Evolutionary conservation across 306 rosid genomes (phyloP).

Genomic region (Notholithocarpus densiflorus): DNA sequence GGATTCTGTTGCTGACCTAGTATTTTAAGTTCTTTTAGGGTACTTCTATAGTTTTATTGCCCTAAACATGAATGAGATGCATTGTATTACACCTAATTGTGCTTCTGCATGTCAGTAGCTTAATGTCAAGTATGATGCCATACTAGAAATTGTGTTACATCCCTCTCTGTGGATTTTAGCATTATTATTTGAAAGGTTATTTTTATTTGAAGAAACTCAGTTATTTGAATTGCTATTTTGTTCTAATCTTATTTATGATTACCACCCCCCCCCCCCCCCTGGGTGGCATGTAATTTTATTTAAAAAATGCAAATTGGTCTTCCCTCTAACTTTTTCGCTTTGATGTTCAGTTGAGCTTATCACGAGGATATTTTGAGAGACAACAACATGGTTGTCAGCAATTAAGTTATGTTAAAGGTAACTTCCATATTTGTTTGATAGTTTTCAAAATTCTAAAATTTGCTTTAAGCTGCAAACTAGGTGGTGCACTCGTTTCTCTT

Average conservation of each 20-base stretch:
- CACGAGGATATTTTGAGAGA: slow-evolving; percentile 41
- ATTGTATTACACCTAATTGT: neutral
- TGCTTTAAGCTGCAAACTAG: slow-evolving; percentile 2
- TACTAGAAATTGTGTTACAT: neutral
- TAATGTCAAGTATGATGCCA: neutral
- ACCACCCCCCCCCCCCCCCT: too few relatives aligned
- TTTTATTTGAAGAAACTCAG: neutral
- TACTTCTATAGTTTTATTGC: neutral
- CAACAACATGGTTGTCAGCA: slow-evolving; percentile 43
- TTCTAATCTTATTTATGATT: slow-evolving; percentile 3
- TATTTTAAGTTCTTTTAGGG: neutral
- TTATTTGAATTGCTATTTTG: slow-evolving; percentile 3
- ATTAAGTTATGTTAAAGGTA: slow-evolving; percentile 57
- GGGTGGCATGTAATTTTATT: too few relatives aligned
- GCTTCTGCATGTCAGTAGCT: neutral
- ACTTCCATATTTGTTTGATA: slow-evolving; percentile 25
- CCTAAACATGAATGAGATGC: neutral
- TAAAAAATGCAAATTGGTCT: neutral
- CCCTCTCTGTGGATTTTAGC: neutral
- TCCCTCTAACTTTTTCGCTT: slow-evolving; percentile 20
- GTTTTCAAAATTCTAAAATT: slow-evolving; percentile 18
- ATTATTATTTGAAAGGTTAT: neutral
- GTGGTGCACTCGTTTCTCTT: slow-evolving; percentile 5
- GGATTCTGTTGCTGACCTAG: neutral
- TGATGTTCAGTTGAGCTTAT: slow-evolving; percentile 57